A percentile compares a stretch with the other conserved stretches of the same genome.
phyloP scores from a whole-genome alignment of 805 yeast genomes.

The Wickerhamiella australiensis region DNA sequence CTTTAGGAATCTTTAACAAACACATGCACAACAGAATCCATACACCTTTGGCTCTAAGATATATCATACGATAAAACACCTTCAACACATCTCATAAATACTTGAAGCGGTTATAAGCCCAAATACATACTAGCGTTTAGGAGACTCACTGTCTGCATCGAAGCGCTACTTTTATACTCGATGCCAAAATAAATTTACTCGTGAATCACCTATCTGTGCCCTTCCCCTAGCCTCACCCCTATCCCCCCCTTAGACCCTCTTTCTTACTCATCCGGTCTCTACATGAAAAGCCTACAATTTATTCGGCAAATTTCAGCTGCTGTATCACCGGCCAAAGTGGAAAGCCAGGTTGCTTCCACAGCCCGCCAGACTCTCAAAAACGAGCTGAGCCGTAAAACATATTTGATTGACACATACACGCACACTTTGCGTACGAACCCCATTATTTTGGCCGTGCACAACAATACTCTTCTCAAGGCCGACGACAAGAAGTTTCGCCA shows the following conservation, averaged over 20 bases:
- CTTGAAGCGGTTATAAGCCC: too few relatives aligned
- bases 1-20: too few relatives aligned
- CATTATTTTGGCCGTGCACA: slow-evolving; percentile 69
- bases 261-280: too few relatives aligned
- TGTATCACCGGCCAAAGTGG: background rate
- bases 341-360: background rate
- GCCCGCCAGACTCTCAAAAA: slow-evolving; percentile 43
- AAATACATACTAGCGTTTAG: too few relatives aligned
- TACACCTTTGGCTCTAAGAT: too few relatives aligned
- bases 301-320: background rate
- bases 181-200: too few relatives aligned
- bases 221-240: background rate
- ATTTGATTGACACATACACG: slow-evolving; percentile 67
- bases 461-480: slow-evolving; percentile 58
- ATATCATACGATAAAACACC: too few relatives aligned
- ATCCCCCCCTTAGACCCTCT: background rate
- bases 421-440: slow-evolving; percentile 54
- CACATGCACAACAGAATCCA: too few relatives aligned
- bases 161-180: too few relatives aligned
- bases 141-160: too few relatives aligned
- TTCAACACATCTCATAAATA: too few relatives aligned
- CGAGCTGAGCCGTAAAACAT: slow-evolving; percentile 68
- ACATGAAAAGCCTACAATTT: background rate
- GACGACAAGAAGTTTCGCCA: slow-evolving; percentile 57
- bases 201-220: too few relatives aligned